A percentile compares a stretch with the other conserved stretches of the same genome.
phyloP scores from a whole-genome alignment of 2,329 filamentous ascomycete genomes.

The Alternaria sp. region DNA sequence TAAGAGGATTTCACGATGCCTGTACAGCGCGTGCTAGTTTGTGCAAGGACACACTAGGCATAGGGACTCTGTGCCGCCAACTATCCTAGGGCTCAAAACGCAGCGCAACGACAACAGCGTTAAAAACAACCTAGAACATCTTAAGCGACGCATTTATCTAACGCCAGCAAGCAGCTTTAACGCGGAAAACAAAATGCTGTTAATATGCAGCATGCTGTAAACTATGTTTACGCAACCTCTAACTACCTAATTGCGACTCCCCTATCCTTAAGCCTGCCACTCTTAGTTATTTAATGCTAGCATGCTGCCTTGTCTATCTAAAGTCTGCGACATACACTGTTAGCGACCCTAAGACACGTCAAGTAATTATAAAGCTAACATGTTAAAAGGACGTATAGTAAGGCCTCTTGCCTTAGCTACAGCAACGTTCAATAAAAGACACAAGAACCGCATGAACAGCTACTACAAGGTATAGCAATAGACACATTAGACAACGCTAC shows the following conservation, averaged over 20 bases:
- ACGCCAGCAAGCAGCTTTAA: neutral
- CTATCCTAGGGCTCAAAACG: constrained; percentile 6
- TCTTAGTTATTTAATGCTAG: neutral
- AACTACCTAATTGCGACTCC: neutral
- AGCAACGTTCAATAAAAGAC: neutral
- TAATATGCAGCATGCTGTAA: neutral
- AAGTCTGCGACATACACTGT: neutral
- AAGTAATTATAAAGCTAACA: neutral
- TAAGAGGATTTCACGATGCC: neutral
- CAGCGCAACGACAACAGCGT: constrained; percentile 1
- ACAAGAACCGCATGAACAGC: constrained; percentile 1
- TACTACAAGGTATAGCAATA: constrained; percentile 2
- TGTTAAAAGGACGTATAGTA: neutral
- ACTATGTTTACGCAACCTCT: neutral
- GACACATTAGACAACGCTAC: neutral
- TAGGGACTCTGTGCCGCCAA: neutral
- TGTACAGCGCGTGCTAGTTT: constrained; percentile 3
- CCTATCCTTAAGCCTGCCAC: neutral
- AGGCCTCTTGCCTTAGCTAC: neutral
- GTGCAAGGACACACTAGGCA: constrained; percentile 2
- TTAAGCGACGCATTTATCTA: neutral
- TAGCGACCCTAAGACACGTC: neutral
- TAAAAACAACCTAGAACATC: neutral
- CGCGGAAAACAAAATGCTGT: neutral
- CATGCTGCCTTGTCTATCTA: neutral